Base-by-base conservation (phyloP, 371 early-diverging fungal species). In the Quaeritorhiza haematococci region DNA sequence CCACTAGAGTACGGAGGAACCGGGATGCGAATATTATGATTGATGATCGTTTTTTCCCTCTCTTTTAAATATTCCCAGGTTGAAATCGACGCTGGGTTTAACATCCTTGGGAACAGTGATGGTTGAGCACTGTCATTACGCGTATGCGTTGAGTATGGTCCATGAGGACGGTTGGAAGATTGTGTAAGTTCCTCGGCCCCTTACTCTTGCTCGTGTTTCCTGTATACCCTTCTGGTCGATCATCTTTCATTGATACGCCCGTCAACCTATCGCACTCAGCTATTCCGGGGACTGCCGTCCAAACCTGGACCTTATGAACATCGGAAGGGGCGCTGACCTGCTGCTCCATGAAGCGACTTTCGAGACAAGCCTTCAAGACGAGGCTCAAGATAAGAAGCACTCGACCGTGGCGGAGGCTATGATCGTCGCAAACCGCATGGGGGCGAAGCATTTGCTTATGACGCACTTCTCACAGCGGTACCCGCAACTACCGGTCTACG, bases 401-500 rank as follows among this genome's bases (percentile, higher is more conserved):
- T 87, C 86, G 42, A 99, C 98, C 0, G 84, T 87, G 1, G 67
- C 72, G 42, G 97, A 98, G 72, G 98, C 99, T 0, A 74, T 95
- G 4, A 71, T 83, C 21, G 85, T 98, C 32, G 92, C 87, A 0
- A 64, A 77, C 72, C 59, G 87, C 23, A 85, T 96, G 91, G 75
- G 84, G 21, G 94, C 96, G 35, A 78, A 84, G 58, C 77, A 72
- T 50, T 79, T 92, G 3, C 62, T 99, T 34, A 71, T 99, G 53
- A 99, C 98, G 49, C 99, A 99, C 68, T 98, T 98, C 64, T 94
- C 96, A 67, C 97, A 98, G 72, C 83, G 99, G 24, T 98, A 97
- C 73, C 88, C 89, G 13, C 88, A 89, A 68, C 63, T 90, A 21
- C 91, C 91, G 0, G 58, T 63, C 28, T 74, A 88, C 3, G 58